phyloP scores from a whole-genome alignment of 768 basidiomycete species.

The Boletus fagicola region DNA sequence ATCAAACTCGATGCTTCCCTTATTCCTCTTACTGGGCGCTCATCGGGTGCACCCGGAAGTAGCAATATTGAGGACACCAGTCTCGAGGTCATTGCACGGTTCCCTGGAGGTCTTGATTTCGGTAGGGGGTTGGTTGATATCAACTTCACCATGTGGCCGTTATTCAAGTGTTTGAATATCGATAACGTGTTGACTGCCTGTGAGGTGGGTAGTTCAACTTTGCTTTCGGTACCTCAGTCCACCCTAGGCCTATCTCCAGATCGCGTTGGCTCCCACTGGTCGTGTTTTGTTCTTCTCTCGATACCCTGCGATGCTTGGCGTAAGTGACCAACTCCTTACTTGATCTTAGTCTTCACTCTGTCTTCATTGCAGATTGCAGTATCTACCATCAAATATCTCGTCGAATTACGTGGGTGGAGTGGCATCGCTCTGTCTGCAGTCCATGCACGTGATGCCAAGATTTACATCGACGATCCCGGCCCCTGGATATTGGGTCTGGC shows the following conservation, averaged over 20 bases:
- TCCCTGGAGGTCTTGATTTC: slow-evolving; percentile 93
- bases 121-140: slow-evolving; percentile 88
- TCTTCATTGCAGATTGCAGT: slow-evolving; percentile 66
- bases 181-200: slow-evolving; percentile 93
- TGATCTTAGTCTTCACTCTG: neutral
- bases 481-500: slow-evolving; percentile 94
- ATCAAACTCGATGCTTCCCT: slow-evolving; percentile 84
- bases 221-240: neutral
- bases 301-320: slow-evolving; percentile 89
- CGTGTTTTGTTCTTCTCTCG: slow-evolving; percentile 85
- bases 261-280: slow-evolving; percentile 84
- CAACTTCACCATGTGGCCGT: slow-evolving; percentile 96
- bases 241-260: slow-evolving; percentile 38
- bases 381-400: slow-evolving; percentile 86
- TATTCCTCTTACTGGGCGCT: slow-evolving; percentile 41
- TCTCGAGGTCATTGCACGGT: slow-evolving; percentile 83
- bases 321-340: slow-evolving; percentile 31
- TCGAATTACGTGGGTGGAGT: slow-evolving; percentile 91
- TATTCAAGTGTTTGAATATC: slow-evolving; percentile 89
- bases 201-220: slow-evolving; percentile 52
- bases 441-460: slow-evolving; percentile 86
- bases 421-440: slow-evolving; percentile 82
- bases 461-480: slow-evolving; percentile 94
- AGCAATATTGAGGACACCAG: slow-evolving; percentile 39
- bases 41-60: slow-evolving; percentile 38